Base-by-base conservation (phyloP, 768 basidiomycete species). In the Pisolithus albus region DNA sequence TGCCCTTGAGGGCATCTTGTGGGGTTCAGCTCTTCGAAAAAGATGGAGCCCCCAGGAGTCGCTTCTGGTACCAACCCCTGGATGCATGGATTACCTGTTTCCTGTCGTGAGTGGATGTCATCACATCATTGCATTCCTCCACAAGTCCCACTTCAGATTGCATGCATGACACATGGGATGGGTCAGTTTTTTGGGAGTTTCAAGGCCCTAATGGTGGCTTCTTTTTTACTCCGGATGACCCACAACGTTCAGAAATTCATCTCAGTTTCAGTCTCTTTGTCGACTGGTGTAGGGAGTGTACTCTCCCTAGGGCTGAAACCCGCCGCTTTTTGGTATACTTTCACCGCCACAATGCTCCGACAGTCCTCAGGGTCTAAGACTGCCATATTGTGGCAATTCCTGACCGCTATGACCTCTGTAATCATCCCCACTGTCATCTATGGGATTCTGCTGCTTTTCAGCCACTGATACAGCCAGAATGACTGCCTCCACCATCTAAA, bases 241-340 rank as follows among this genome's bases (percentile, higher is more conserved):
- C 39, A 7, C 28, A 30, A 30, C 2, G 67, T 26, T 7, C 45
- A 24, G 46, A 68, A 30, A 55, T 56, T 1, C 43, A 59, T 52
- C 53, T 67, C 1, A 53, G 59, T 1, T 71, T 68, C 60, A 58
- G 60, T 7, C 24, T 69, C 6, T 71, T 64, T 54, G 54, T 69
- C 49, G 67, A 72, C 50, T 71, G 69, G 69, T 71, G n/a, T n/a
- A n/a, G n/a, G n/a, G n/a, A n/a, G n/a, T n/a, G n/a, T n/a, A n/a
- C n/a, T n/a, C n/a, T n/a, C n/a, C n/a, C n/a, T n/a, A n/a, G n/a
- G n/a, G n/a, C n/a, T n/a, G n/a, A n/a, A n/a, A n/a, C n/a, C n/a
- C n/a, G n/a, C n/a, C n/a, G n/a, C n/a, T n/a, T n/a, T n/a, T n/a
- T n/a, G n/a, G n/a, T n/a, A n/a, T n/a, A n/a, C n/a, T n/a, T n/a